Evolutionary conservation across 148 eudicot genomes (phyloP).

Genomic region (Silene uniflora): DNA sequence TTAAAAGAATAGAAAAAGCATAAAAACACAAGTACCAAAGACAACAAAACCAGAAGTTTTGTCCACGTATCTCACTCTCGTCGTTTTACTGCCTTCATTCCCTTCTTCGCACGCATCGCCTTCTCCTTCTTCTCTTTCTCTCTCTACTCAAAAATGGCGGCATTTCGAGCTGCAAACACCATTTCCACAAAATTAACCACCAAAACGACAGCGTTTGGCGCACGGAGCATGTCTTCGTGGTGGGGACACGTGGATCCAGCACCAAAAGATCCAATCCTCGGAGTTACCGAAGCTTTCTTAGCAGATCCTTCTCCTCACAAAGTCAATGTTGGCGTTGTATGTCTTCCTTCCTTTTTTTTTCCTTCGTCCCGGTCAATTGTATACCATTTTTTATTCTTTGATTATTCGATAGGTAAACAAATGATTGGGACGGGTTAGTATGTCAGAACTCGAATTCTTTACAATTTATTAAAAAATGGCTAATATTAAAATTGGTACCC

Average conservation of each 20-base stretch:
- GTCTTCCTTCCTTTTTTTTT: slow-evolving; percentile 30
- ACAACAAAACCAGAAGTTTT: background rate
- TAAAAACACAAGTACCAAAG: slow-evolving; percentile 6
- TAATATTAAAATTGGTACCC: no score
- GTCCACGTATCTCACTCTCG: slow-evolving; percentile 2
- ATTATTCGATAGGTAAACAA: no score
- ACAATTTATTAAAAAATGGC: no score
- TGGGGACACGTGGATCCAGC: slow-evolving; percentile 87
- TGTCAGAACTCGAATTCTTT: no score
- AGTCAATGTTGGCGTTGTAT: slow-evolving; percentile 93
- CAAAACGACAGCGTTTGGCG: slow-evolving; percentile 25
- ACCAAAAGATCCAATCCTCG: slow-evolving; percentile 89
- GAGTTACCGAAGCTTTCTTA: slow-evolving; percentile 90
- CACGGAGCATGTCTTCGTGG: slow-evolving; percentile 58
- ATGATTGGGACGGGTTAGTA: no score
- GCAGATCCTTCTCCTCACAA: slow-evolving; percentile 78
- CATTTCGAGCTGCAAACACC: slow-evolving; percentile 29
- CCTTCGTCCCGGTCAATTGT: no score
- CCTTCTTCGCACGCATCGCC: background rate
- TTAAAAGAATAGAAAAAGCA: no score
- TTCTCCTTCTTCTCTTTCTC: background rate
- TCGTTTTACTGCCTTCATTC: background rate
- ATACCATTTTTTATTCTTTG: no score
- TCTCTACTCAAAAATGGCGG: slow-evolving; percentile 43
- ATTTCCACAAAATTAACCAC: slow-evolving; percentile 1